phyloP scores from a whole-genome alignment of 2,329 filamentous ascomycete genomes.

The Pestalotiopsis sp. region DNA sequence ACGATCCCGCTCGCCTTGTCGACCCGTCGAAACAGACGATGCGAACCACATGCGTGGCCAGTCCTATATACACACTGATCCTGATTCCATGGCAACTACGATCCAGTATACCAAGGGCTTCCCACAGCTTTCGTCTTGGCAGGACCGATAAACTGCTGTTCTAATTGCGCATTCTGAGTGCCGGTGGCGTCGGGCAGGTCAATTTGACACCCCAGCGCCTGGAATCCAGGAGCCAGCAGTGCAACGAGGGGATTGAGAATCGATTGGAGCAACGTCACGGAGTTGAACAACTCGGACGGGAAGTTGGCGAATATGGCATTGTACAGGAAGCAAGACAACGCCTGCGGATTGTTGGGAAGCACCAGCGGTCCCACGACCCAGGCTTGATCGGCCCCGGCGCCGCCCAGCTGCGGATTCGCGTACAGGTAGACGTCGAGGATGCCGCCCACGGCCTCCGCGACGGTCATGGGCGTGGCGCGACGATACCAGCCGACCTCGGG shows the following conservation, averaged over 20 bases:
- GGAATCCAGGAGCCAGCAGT: constrained; percentile 16
- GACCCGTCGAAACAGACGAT: no score
- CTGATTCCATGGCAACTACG: background rate
- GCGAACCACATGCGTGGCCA: no score
- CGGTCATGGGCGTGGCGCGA: constrained; percentile 18
- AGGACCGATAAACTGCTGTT: background rate
- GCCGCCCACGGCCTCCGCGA: constrained; percentile 17
- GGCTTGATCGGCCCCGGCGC: constrained; percentile 16
- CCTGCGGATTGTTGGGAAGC: constrained; percentile 18
- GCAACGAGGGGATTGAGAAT: constrained; percentile 16
- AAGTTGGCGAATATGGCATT: constrained; percentile 20
- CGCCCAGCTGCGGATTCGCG: constrained; percentile 17
- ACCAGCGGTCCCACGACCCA: constrained; percentile 18
- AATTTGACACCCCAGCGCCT: constrained; percentile 18
- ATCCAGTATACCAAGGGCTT: constrained; percentile 6
- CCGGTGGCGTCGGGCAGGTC: constrained; percentile 16
- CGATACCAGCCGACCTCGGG: constrained; percentile 19
- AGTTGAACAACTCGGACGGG: constrained; percentile 17
- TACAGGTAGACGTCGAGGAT: constrained; percentile 19
- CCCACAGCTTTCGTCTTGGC: constrained; percentile 11
- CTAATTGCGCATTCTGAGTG: background rate
- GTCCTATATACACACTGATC: no score
- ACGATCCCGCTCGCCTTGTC: no score
- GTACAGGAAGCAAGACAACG: constrained; percentile 20
- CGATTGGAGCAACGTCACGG: constrained; percentile 9